Evolutionary conservation across 2,329 filamentous ascomycete species (phyloP), one percentile per base, ranked within the genome.

Genomic region (Plenodomus tracheiphilus): DNA sequence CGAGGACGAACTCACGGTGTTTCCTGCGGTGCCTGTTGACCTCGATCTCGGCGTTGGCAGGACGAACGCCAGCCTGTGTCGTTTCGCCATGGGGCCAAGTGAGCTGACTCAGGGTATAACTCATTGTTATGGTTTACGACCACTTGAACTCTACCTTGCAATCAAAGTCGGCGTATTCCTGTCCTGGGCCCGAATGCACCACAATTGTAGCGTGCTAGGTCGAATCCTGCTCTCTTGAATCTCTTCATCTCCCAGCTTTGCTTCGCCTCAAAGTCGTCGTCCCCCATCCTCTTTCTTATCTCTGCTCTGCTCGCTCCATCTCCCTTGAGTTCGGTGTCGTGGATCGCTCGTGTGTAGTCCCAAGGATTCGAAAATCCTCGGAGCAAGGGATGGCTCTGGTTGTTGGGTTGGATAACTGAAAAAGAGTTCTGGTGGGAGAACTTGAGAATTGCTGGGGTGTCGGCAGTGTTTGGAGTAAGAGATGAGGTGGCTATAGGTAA

Each of bases 161-260:
- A 32, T 32, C 11, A 74, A 2, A 73, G 44, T 19, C 71, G 48
- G 1, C 57, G 59, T n/a, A 73, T 49, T 0, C 72, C 71, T n/a
- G 43, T 64, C 47, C 65, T 66, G 7, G 70, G 59, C 3, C 71
- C 70, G 58, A 70, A 74, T 21, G 67, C 65, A 0, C 70, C 71
- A 2, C 65, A 54, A 48, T 74, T 74, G 37, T 67, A 74, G 35
- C 56, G 63, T 39, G 55, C 56, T 32, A 74, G 37, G 51, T 70
- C 62, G n/a, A 48, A 68, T 0, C 68, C 66, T 0, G 69, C 62
- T 34, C 55, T 61, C 49, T 57, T 66, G 32, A 73, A 70, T 44
- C 59, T 58, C 49, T 68, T 73, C 48, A 63, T 47, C 53, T 74
- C 71, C 62, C 67, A 70, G 3, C 35, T 42, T n/a, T 51, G 52